Base-by-base conservation (phyloP, 257 asterid species). In the Solanum chilense region DNA sequence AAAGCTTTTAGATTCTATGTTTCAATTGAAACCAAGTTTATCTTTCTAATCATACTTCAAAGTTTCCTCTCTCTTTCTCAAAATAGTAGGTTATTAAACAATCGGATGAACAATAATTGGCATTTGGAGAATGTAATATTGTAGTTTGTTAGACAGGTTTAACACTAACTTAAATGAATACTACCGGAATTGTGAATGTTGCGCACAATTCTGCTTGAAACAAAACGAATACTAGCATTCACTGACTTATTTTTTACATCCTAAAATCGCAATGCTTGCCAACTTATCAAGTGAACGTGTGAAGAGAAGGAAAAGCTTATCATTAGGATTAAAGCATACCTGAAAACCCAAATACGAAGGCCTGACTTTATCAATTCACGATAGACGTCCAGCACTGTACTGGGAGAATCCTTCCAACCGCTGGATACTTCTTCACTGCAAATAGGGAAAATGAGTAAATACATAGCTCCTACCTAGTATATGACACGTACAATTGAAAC, bases 341-440 rank as follows among this genome's bases (percentile, higher is more conserved):
- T 97, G 96, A 97, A 96, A 86, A 96, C 92, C 99, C 99, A 97
- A 82, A 96, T 93, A 75, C 99, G 97, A 86, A 96, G 91, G 60
- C 98, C 98, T 1, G 92, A 74, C 15, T 80, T 93, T 84, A 97
- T 85, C 87, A 97, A 95, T 93, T 97, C 98, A 4, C 88, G 94
- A 90, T 95, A 95, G 88, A 97, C 81, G 27, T 96, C 87, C 90
- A 97, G 93, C 86, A 96, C 92, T 21, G 99, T 90, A 7, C 71
- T 86, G 84, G 99, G 94, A 82, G 95, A 92, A 91, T 97, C 99
- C 89, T 94, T 89, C 99, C 99, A 97, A 86, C 89, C 75, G 10
- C 85, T 90, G 69, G 76, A 41, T 74, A 97, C 95, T 66, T 73
- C 71, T 14, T 92, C 89, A 80, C 99, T 97, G 95, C 92, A 90